A percentile compares a stretch with the other conserved stretches of the same genome.
Evolutionary conservation across 2,329 filamentous ascomycete genomes (phyloP).

Genomic region (Teratosphaeria zuluensis): DNA sequence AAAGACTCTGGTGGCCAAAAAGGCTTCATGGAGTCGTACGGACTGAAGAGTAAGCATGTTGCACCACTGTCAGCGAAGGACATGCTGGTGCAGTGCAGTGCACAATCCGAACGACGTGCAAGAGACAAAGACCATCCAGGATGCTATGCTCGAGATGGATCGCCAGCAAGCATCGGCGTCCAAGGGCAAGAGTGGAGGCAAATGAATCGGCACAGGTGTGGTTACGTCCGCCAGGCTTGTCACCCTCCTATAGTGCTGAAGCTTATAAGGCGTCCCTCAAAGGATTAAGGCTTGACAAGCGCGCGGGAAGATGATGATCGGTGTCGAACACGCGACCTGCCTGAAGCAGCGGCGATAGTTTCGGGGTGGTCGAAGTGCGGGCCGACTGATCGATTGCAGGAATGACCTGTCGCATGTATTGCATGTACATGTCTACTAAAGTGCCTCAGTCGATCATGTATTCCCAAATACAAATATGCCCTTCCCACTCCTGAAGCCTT

Average conservation of each 20-base stretch:
- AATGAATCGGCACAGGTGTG: background rate
- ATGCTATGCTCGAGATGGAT: background rate
- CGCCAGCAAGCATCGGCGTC: background rate
- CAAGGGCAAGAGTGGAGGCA: background rate
- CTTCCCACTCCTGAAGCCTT: slow-evolving; percentile 80
- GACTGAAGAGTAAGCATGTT: background rate
- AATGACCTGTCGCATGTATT: background rate
- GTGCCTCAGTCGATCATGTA: background rate
- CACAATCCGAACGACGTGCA: background rate
- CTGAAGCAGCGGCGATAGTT: too few relatives aligned
- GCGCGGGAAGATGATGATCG: too few relatives aligned
- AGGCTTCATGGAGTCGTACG: background rate
- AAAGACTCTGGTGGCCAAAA: background rate
- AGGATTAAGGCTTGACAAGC: too few relatives aligned
- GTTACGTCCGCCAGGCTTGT: too few relatives aligned
- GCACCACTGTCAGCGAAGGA: background rate
- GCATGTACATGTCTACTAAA: background rate
- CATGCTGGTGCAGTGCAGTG: background rate
- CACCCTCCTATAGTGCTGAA: too few relatives aligned
- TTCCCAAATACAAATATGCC: slow-evolving; percentile 72
- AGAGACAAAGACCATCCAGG: background rate
- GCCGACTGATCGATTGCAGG: background rate
- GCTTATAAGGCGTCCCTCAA: too few relatives aligned
- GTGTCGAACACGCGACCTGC: too few relatives aligned
- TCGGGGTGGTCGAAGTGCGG: too few relatives aligned